Percentiles rank a stretch among this genome's conserved stretches.
phyloP scores from a whole-genome alignment of 495 filamentous ascomycete species.

The Penicillium turbatum region DNA sequence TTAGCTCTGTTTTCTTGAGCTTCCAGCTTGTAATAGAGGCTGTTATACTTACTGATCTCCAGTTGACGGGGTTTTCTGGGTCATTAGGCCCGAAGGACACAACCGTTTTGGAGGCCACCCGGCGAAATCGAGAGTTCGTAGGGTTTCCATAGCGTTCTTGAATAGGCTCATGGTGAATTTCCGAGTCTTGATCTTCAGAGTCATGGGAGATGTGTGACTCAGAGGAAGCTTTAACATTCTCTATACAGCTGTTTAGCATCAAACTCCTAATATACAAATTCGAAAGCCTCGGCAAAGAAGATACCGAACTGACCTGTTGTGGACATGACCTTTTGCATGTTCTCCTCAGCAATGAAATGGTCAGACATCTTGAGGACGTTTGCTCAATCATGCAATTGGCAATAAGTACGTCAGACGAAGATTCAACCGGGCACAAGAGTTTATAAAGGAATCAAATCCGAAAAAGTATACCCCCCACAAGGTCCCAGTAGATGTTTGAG shows the following conservation, averaged over 20 bases:
- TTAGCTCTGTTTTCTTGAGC: conserved; percentile 5
- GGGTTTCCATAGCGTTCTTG: conserved; percentile 30
- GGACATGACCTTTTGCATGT: conserved; percentile 24
- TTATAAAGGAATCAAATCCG: conserved; percentile 13
- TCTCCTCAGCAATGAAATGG: conserved; percentile 19
- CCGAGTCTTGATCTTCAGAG: conserved; percentile 19
- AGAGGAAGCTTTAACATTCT: conserved; percentile 13
- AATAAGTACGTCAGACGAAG: background rate
- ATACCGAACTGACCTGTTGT: conserved; percentile 15
- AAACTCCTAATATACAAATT: background rate
- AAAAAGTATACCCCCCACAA: conserved; percentile 6
- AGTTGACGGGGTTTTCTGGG: conserved; percentile 64
- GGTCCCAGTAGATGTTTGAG: conserved; percentile 10
- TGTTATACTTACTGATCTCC: conserved; percentile 29
- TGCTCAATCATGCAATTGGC: conserved; percentile 1
- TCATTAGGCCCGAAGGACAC: conserved; percentile 50
- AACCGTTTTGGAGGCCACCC: conserved; percentile 34
- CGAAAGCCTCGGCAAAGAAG: background rate
- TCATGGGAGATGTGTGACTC: conserved; percentile 16
- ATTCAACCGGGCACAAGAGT: conserved; percentile 3
- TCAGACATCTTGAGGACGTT: conserved; percentile 16
- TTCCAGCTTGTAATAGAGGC: background rate
- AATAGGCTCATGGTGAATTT: conserved; percentile 26
- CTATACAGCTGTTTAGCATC: conserved; percentile 5
- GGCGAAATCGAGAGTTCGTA: conserved; percentile 28